Evolutionary conservation across 2,329 filamentous ascomycete genomes (phyloP).

Genomic region (Verticillium tricorpus): DNA sequence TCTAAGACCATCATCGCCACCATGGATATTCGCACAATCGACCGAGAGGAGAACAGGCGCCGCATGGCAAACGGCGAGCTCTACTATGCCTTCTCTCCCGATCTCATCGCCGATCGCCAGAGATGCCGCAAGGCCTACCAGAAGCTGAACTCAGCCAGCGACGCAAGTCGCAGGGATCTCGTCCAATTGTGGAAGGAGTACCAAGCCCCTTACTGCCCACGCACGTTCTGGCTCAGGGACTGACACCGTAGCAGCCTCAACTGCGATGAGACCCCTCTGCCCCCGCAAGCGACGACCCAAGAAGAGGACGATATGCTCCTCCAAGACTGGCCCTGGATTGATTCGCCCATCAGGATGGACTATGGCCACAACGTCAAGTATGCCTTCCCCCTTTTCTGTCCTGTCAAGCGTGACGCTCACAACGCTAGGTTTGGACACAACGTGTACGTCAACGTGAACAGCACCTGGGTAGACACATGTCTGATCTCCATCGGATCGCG

Average conservation of each 20-base stretch:
- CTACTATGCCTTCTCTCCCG: constrained; percentile 69
- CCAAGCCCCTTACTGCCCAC: not conserved
- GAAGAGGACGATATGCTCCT: constrained; percentile 64
- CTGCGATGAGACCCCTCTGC: constrained; percentile 58
- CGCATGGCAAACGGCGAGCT: constrained; percentile 65
- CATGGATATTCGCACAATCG: constrained; percentile 21
- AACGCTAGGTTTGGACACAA: constrained; percentile 55
- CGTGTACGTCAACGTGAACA: constrained; percentile 72
- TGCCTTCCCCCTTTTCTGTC: not conserved
- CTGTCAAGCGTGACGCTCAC: not conserved
- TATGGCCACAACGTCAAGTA: constrained; percentile 71
- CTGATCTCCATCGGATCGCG: constrained; percentile 69
- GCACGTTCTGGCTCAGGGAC: not conserved
- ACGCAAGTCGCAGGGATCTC: constrained; percentile 55
- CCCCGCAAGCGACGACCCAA: constrained; percentile 48
- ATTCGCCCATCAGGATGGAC: constrained; percentile 66
- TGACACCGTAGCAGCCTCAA: constrained; percentile 47
- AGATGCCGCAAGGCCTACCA: constrained; percentile 58
- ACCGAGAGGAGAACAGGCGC: constrained; percentile 41
- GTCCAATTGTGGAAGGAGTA: constrained; percentile 71
- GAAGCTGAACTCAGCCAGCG: constrained; percentile 59
- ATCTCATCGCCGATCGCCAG: constrained; percentile 58
- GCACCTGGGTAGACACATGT: constrained; percentile 73
- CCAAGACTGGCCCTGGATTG: constrained; percentile 62
- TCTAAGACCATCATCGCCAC: not conserved